A percentile compares a stretch with the other conserved stretches of the same genome.
phyloP scores from a whole-genome alignment of 1,284 basidiomycete species.

The Austropuccinia psidii region DNA sequence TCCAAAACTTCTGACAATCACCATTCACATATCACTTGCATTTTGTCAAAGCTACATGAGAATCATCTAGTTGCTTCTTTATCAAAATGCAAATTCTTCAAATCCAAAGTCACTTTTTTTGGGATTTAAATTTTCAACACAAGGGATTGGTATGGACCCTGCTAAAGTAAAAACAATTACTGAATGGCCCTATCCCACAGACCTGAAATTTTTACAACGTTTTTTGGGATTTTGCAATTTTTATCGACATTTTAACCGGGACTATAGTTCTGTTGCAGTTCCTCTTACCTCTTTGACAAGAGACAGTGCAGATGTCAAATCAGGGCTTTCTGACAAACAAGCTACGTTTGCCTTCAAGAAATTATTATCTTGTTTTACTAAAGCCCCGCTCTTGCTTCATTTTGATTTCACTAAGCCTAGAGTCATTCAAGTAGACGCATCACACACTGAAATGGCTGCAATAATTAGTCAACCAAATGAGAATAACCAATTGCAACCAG shows the following conservation, averaged over 20 bases:
- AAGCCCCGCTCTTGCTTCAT: constrained; percentile 44
- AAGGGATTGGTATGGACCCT: constrained; percentile 3
- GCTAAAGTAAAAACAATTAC: constrained; percentile 41
- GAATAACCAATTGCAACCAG: background rate
- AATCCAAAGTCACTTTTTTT: constrained; percentile 6
- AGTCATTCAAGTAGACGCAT: too few relatives aligned
- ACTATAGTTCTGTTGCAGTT: constrained; percentile 18
- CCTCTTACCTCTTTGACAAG: background rate
- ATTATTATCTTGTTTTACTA: constrained; percentile 49
- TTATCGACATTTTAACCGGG: constrained; percentile 42
- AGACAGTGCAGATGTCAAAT: constrained; percentile 41
- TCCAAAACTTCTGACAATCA: background rate
- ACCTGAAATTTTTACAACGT: background rate
- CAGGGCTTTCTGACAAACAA: constrained; percentile 41
- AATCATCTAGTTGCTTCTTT: background rate
- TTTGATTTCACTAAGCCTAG: background rate
- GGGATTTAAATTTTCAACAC: background rate
- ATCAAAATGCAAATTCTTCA: constrained; percentile 7
- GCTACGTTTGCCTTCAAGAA: constrained; percentile 45
- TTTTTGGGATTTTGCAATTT: constrained; percentile 24
- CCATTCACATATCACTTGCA: background rate
- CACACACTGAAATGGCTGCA: too few relatives aligned
- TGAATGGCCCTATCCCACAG: constrained; percentile 39
- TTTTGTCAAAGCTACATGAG: background rate
- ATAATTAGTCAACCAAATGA: too few relatives aligned